A percentile compares a stretch with the other conserved stretches of the same genome.
Evolutionary conservation across 2,329 filamentous ascomycete genomes (phyloP).

Genomic region (Neocucurbitaria cava): DNA sequence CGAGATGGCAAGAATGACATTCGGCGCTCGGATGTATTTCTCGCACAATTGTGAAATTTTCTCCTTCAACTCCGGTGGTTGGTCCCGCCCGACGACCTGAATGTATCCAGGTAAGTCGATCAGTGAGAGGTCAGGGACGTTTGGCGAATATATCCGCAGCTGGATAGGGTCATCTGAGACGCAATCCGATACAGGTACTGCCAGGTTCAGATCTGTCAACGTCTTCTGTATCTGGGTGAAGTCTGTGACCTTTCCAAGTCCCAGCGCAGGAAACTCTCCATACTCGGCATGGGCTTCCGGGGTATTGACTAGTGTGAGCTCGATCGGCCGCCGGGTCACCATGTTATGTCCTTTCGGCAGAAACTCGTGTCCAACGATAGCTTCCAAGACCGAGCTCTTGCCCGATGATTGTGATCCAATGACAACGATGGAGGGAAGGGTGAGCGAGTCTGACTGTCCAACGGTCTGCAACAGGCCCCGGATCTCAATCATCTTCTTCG

Average conservation of each 20-base stretch:
- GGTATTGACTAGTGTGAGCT: constrained; percentile 94
- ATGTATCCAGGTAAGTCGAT: constrained; percentile 98
- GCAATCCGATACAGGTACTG: constrained; percentile 88
- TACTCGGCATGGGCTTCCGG: constrained; percentile 87
- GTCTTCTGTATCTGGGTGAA: constrained; percentile 93
- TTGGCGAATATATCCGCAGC: constrained; percentile 91
- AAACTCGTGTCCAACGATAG: constrained; percentile 97
- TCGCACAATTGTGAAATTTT: constrained; percentile 97
- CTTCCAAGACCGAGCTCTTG: constrained; percentile 95
- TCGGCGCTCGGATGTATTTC: constrained; percentile 96
- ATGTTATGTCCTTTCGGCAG: constrained; percentile 98
- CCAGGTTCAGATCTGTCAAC: constrained; percentile 90
- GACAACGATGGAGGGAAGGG: constrained; percentile 96
- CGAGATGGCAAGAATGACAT: constrained; percentile 96
- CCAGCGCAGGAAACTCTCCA: constrained; percentile 93
- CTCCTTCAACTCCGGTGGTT: constrained; percentile 89
- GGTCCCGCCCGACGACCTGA: constrained; percentile 89
- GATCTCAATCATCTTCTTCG: constrained; percentile 99
- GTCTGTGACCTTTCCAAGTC: constrained; percentile 87
- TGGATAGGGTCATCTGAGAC: constrained; percentile 97
- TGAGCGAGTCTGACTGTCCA: constrained; percentile 87
- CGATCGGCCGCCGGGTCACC: constrained; percentile 95
- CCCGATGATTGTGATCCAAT: constrained; percentile 98
- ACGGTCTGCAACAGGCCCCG: constrained; percentile 88
- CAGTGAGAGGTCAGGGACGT: constrained; percentile 91